These are phyloP conservation scores for Penicillium crystallinum DNA, from an alignment of 495 filamentous ascomycete species.

Conservation along the genomic window DNA sequence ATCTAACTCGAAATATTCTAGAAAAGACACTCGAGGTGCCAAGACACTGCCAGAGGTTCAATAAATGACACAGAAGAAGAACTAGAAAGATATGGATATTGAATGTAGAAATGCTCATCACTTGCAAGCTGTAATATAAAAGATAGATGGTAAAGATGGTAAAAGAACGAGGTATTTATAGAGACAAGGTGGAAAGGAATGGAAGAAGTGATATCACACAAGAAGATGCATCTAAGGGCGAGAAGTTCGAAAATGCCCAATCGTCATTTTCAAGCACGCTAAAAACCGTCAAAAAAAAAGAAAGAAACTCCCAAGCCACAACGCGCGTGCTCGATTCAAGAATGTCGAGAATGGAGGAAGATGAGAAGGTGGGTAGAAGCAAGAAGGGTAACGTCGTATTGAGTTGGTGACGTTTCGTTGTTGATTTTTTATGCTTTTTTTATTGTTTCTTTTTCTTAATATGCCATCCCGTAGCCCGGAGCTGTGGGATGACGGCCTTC, in stretches of 20 bases:
- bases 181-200: conserved; percentile 1
- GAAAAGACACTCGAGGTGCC: too few species aligned
- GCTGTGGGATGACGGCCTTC: conserved; percentile 36
- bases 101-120: background rate
- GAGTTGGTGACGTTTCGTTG: conserved; percentile 2
- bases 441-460: conserved; percentile 15
- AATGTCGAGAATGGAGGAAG: conserved; percentile 8
- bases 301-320: conserved; percentile 1
- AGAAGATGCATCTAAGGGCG: conserved; percentile 4
- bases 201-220: conserved; percentile 6
- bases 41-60: too few species aligned
- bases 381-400: conserved; percentile 1
- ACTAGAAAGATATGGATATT: too few species aligned
- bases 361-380: conserved; percentile 2
- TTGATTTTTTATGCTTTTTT: conserved; percentile 1
- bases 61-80: too few species aligned
- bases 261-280: conserved; percentile 9
- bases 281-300: conserved; percentile 8
- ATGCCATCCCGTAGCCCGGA: conserved; percentile 38
- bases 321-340: conserved; percentile 1
- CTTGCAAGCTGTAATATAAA: conserved; percentile 6
- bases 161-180: conserved; percentile 10
- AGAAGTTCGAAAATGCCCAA: conserved; percentile 2
- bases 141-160: conserved; percentile 4
- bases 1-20: too few species aligned